A percentile compares a stretch with the other conserved stretches of the same genome.
These are phyloP conservation scores for Candida cerambycidarum DNA, from an alignment of 805 yeast species.

Conservation along the genomic window DNA sequence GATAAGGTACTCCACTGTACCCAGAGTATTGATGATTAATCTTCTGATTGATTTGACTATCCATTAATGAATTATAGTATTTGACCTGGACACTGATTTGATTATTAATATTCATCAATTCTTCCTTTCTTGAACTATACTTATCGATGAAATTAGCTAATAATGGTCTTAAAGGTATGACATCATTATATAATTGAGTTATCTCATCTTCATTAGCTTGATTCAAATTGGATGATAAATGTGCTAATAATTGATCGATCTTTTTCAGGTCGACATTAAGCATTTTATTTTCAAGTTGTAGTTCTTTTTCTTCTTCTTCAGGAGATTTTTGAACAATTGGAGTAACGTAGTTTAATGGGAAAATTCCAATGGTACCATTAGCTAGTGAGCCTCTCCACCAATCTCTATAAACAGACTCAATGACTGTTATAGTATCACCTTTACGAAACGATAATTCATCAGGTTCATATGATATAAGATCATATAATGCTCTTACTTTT, in stretches of 20 bases:
- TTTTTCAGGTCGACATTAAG: constrained; percentile 51
- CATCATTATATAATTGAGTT: constrained; percentile 67
- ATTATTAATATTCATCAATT: constrained; percentile 66
- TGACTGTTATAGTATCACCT: constrained; percentile 85
- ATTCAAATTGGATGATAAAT: constrained; percentile 37
- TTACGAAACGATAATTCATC: constrained; percentile 85
- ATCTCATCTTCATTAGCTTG: constrained; percentile 59
- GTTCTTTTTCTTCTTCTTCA: constrained; percentile 54
- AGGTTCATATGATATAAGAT: constrained; percentile 71
- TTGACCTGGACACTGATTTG: constrained; percentile 69
- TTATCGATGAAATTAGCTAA: constrained; percentile 75
- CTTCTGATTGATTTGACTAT: constrained; percentile 34
- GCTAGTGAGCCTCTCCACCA: constrained; percentile 92
- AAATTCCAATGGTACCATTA: constrained; percentile 78
- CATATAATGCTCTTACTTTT: constrained; percentile 83
- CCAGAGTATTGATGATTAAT: constrained; percentile 14
- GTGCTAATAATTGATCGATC: constrained; percentile 67
- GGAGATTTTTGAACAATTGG: constrained; percentile 68
- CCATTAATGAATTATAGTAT: constrained; percentile 68
- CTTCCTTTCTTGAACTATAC: constrained; percentile 75
- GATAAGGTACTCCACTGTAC: constrained; percentile 13
- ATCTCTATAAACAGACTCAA: constrained; percentile 85
- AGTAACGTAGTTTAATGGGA: constrained; percentile 89
- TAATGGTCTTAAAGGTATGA: constrained; percentile 71
- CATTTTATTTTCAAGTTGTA: constrained; percentile 50